Base-by-base conservation (phyloP, 2,329 filamentous ascomycete species). In the Xylaria sp. region DNA sequence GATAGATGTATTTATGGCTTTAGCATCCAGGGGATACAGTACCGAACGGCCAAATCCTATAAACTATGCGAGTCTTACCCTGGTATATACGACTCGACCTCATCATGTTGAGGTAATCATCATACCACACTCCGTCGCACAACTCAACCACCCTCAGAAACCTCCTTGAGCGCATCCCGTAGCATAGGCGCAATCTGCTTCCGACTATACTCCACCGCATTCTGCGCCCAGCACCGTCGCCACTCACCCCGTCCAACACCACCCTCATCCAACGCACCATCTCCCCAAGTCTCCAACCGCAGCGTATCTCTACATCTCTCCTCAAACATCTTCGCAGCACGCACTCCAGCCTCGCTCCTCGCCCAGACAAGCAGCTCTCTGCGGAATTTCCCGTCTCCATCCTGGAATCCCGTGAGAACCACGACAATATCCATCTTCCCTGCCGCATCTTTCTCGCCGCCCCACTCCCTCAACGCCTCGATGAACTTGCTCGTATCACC, bases 351-450 rank as follows among this genome's bases (percentile, higher is more conserved):
- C 0, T 84, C 81, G 31, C 83, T 86, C 1, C 88, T 75, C 0
- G 86, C 90, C 87, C 91, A 91, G 0, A 94, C 80, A 6, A 95
- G 80, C 46, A 94, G 77, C 76, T 96, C 88, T 60, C 93, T 83
- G 72, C 83, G 82, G 70, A 94, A 93, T 18, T 82, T 76, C 0
- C 86, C 88, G 0, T 80, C 88, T 0, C 80, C 81, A 0, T 84
- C 81, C 25, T 85, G 83, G 23, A 84, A 88, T n/a, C 88, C 88
- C 1, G 92, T 93, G 90, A 94, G 92, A 65, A 94, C 82, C 10
- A 84, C 85, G 9, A 86, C 87, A 10, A 94, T 76, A 65, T 90
- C 88, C n/a, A 94, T 78, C 0, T 80, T 72, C 65, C 86, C 84
- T 74, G 2, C 41, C 13, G 13, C 66, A 9, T 66, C 70, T n/a